Evolutionary conservation across 192 early-diverging fungal species (phyloP), one percentile per base, ranked within the genome.

Genomic region (Coemansia sp.): DNA sequence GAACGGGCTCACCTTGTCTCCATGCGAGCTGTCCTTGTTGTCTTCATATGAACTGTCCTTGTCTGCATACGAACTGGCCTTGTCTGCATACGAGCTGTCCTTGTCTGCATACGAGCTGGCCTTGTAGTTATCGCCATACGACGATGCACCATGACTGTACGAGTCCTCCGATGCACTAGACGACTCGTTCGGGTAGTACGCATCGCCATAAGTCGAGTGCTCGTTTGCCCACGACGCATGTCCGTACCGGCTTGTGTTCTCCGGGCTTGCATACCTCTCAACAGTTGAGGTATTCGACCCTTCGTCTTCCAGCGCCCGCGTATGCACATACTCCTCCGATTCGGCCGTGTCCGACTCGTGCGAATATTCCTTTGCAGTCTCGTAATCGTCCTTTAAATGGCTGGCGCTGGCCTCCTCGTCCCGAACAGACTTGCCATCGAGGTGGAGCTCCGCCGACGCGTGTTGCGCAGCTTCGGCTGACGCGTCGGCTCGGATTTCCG

Each of bases 381-480:
- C 58, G 22, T 60, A 64, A 6, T 35, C 25, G 12, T 50, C 6
- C 23, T 29, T 47, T 7, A 56, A 39, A 17, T 57, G 72, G 15
- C 53, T 58, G 22, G 57, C 35, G 37, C 35, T 56, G 0, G 63
- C 75, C 24, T 60, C 75, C 41, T 72, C 75, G 49, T 78, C 75
- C 25, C 58, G 75, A 4, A 72, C 63, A 58, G 75, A 62, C 27
- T 39, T 55, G 5, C 19, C 56, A n/a, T 39, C 62, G 2, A 78
- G 58, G 25, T 71, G 70, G 7, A 79, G 70, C 62, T 72, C 76
- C 0, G 76, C 60, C 4, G 76, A 79, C 6, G 69, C 76, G 17
- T 73, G 63, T 6, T 66, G 38, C 2, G 76, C 76, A 0, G 76
- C 76, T 38, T 79, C 67, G 0, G 70, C 76, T 4, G 76, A 79